Evolutionary conservation across 352 stramenopile species (phyloP).

Genomic region (Pythium phragmitis): DNA sequence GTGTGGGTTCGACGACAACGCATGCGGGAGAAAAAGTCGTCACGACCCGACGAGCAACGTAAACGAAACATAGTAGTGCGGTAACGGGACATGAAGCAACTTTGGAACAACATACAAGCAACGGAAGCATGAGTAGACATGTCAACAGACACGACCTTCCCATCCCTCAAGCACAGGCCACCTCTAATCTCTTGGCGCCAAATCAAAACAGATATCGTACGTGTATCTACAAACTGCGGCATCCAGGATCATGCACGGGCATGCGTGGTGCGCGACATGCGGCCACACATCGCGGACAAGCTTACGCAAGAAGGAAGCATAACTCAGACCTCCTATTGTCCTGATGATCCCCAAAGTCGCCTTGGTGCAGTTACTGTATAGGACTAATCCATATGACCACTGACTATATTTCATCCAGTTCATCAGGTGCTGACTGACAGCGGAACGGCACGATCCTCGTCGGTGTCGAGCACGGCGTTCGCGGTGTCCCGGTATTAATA

Average conservation of each 20-base stretch:
- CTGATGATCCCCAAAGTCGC: too few species aligned
- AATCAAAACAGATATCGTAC: too few species aligned
- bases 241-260: conserved; percentile 17
- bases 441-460: conserved; percentile 16
- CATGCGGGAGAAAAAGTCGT: not conserved
- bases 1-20: not conserved
- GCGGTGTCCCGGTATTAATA: not conserved
- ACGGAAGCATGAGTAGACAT: too few species aligned
- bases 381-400: too few species aligned
- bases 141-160: too few species aligned
- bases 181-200: too few species aligned
- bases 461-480: conserved; percentile 8
- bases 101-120: not conserved
- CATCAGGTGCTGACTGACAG: conserved; percentile 3
- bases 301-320: not conserved
- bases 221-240: conserved; percentile 4
- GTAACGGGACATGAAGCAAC: not conserved
- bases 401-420: not conserved
- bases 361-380: not conserved
- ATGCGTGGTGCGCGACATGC: conserved; percentile 13
- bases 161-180: too few species aligned
- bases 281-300: conserved; percentile 1
- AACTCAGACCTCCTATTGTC: too few species aligned
- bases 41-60: conserved; percentile 4
- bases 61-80: not conserved